Base-by-base conservation (phyloP, 1,139 yeast genomes). In the Geotrichum macrosporum region DNA sequence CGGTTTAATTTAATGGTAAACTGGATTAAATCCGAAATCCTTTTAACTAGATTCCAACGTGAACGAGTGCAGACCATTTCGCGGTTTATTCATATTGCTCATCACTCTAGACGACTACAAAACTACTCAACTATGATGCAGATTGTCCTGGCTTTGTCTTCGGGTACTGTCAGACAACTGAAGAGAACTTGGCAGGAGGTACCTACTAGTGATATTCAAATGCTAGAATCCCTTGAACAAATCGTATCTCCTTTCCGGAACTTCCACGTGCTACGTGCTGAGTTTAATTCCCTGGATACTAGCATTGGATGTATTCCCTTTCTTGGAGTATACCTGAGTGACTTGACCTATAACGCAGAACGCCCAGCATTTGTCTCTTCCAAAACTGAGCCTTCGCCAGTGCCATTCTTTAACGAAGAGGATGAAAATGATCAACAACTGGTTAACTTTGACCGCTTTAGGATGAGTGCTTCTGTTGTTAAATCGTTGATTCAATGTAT, bases 121-220 rank as follows among this genome's bases (percentile, higher is more conserved):
- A 92, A 92, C 65, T 88, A 73, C 62, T 80, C 95, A 5, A 84
- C 96, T 0, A 70, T 87, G 65, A 84, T 88, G 84, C 96, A 89
- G 65, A 78, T 92, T 36, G 75, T 86, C 29, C 69, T 89, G 46
- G 96, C 95, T 0, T 71, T 92, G 55, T 81, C 84, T n/a, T 81
- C 94, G 1, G 80, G 77, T 33, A 76, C 77, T 48, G 74, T 88
- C 29, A 77, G 75, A 59, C 36, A 56, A 51, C 70, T 85, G 56
- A 75, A 72, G 44, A 75, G 73, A n/a, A 87, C 95, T 1, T 88
- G 96, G 96, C 72, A 76, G 50, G 67, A 72, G 46, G 69, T 89
- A 36, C 47, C 64, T 60, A 72, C 40, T 70, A 80, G 77, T 5
- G 76, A 76, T 49, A 51, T 62, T 38, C 57, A 61, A 13, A 55